These are phyloP conservation scores for Amanita subjunquillea DNA, from an alignment of 768 basidiomycete species.

Conservation along the genomic window DNA sequence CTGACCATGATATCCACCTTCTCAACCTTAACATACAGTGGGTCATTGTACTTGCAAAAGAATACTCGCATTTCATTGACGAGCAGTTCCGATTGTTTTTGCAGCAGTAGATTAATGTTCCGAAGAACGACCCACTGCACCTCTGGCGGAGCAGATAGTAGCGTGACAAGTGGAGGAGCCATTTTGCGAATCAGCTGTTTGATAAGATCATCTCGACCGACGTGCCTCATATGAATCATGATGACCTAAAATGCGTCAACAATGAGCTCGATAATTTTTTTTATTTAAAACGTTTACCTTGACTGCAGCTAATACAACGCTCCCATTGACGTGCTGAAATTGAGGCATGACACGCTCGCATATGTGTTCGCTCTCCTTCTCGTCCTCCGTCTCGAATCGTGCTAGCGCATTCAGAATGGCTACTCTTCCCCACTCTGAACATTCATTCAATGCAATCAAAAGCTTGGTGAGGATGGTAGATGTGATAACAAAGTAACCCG, in stretches of 20 bases:
- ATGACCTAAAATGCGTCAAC: conserved; percentile 52
- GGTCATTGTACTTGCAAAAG: conserved; percentile 99
- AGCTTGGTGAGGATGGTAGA: conserved; percentile 76
- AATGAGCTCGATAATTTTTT: not conserved
- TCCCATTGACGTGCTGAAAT: conserved; percentile 94
- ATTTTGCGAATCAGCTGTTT: conserved; percentile 89
- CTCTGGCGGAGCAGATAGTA: conserved; percentile 93
- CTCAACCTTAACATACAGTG: conserved; percentile 97
- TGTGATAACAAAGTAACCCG: conserved; percentile 78
- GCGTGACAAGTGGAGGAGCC: conserved; percentile 93
- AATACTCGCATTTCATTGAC: conserved; percentile 98
- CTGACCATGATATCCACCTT: conserved; percentile 98
- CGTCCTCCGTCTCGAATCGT: conserved; percentile 75
- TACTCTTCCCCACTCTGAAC: conserved; percentile 98
- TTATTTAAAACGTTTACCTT: conserved; percentile 43
- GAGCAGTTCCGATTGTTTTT: conserved; percentile 84
- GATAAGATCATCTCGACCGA: conserved; percentile 72
- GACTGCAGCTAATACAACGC: conserved; percentile 93
- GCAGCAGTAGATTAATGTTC: conserved; percentile 93
- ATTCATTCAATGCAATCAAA: conserved; percentile 92
- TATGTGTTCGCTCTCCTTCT: conserved; percentile 96
- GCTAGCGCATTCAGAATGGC: conserved; percentile 83
- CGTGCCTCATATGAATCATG: conserved; percentile 91
- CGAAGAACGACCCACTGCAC: conserved; percentile 98
- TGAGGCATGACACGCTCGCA: conserved; percentile 98